Conservation (phyloP, 352 stramenopile species). For the Paralagenidium karlingii region DNA sequence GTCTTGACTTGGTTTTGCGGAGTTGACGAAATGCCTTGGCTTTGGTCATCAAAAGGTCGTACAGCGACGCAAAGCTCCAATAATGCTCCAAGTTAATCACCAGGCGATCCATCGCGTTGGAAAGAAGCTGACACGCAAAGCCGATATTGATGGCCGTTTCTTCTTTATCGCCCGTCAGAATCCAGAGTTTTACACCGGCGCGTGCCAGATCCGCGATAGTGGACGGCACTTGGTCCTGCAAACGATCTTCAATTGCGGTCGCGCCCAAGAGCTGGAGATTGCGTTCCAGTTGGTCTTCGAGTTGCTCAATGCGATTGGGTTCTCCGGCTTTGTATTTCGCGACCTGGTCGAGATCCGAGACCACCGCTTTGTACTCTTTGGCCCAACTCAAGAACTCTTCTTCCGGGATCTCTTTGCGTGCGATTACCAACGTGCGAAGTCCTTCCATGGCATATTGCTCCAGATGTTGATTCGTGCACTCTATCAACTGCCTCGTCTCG, state of each 20-base stretch:
- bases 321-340: slow-evolving; percentile 36
- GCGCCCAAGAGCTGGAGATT: slow-evolving; percentile 59
- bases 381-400: slow-evolving; percentile 64
- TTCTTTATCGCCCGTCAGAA: slow-evolving; percentile 87
- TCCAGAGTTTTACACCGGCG: slow-evolving; percentile 78
- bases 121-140: slow-evolving; percentile 92
- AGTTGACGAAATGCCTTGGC: slow-evolving; percentile 29
- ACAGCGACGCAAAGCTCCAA: slow-evolving; percentile 33
- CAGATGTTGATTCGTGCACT: slow-evolving; percentile 70
- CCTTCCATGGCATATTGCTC: slow-evolving; percentile 79
- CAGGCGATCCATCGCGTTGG: slow-evolving; percentile 90
- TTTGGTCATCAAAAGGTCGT: slow-evolving; percentile 37
- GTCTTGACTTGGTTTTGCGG: slow-evolving; percentile 7
- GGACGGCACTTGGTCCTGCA: slow-evolving; percentile 63
- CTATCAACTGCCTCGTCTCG: too few relatives aligned
- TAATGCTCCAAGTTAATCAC: slow-evolving; percentile 64
- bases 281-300: slow-evolving; percentile 68
- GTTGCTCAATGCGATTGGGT: slow-evolving; percentile 60
- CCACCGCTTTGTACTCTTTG: slow-evolving; percentile 51
- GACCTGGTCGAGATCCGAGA: slow-evolving; percentile 63
- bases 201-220: slow-evolving; percentile 62
- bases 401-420: slow-evolving; percentile 56
- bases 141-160: slow-evolving; percentile 96
- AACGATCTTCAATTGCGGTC: slow-evolving; percentile 71
- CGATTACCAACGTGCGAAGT: slow-evolving; percentile 82